Base-by-base conservation (phyloP, 129 eudicot genomes). In the Ambrosia trifida region DNA sequence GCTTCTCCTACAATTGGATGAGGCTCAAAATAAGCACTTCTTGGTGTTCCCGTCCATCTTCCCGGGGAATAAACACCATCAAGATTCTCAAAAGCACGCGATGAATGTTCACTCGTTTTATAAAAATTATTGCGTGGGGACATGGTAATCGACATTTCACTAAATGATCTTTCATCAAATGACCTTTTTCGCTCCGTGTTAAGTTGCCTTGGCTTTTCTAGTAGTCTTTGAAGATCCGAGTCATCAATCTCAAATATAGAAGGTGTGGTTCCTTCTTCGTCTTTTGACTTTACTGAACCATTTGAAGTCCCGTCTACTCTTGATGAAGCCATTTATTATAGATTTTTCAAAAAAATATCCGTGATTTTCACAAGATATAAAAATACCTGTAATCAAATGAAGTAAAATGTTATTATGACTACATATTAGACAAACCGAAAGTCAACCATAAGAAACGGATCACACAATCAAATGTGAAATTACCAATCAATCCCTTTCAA, bases 1-100 rank as follows among this genome's bases (percentile, higher is more conserved):
- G 99, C 99, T 53, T 94, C 99, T n/a, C 85, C 79, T 2, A 94
- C 87, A 14, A 94, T 79, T 4, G 99, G 99, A 57, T 94, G 99
- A 11, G 96, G 73, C 80, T 94, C 97, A 46, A 82, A 83, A 49
- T 77, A 72, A 16, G 17, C 79, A 40, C 72, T 72, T 54, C 94
- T 79, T 7, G 99, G 99, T 19, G 96, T 94, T 4, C 91, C 91
- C 2, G 99, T 87, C 86, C 96, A 80, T 63, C 84, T 87, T 6
- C 95, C 96, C 0, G 98, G 85, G 4, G 95, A 87, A 84, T 85
- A 81, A 3, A 85, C 65, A 49, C 84, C 66, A 11, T 80, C 95
- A 0, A 85, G 82, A 75, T 69, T 79, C 31, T 89, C 96, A 69
- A 89, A 87, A 5, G 58, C 79, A 59, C 88, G 89, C 38, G 98